A percentile compares a stretch with the other conserved stretches of the same genome.
These are phyloP conservation scores for Trypanosoma lewisi DNA, from an alignment of 208 protist genomes.

Conservation along the genomic window DNA sequence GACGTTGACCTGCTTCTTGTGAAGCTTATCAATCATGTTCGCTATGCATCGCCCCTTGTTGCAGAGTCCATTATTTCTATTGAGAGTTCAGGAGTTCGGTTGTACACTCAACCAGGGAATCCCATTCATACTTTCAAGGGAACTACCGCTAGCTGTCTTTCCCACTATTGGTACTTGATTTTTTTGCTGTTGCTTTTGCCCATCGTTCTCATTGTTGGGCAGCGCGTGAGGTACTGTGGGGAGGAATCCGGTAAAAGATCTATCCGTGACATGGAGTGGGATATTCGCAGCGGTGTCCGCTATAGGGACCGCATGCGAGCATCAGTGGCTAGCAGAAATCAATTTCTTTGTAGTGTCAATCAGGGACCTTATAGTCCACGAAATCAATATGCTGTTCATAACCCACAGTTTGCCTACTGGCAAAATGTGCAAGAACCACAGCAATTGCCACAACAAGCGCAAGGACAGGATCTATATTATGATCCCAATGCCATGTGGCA, in stretches of 20 bases:
- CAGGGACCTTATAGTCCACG: background rate
- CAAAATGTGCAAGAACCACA: background rate
- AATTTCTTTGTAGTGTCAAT: background rate
- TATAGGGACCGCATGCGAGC: constrained; percentile 1
- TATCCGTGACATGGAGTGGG: constrained; percentile 42
- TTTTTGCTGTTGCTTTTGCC: constrained; percentile 77
- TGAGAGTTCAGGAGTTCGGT: constrained; percentile 27
- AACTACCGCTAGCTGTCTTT: constrained; percentile 38
- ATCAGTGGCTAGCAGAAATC: background rate
- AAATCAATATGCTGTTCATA: constrained; percentile 1
- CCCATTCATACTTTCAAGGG: constrained; percentile 27
- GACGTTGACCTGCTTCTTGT: constrained; percentile 31
- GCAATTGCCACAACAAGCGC: background rate
- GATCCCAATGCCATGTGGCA: constrained; percentile 20
- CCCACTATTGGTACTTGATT: constrained; percentile 81
- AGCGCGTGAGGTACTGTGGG: constrained; percentile 55
- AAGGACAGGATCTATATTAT: constrained; percentile 8
- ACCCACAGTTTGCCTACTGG: background rate
- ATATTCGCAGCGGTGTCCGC: constrained; percentile 72
- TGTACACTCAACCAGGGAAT: constrained; percentile 36
- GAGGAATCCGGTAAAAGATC: constrained; percentile 41
- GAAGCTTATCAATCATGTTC: constrained; percentile 38
- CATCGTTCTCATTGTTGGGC: constrained; percentile 49
- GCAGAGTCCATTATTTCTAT: constrained; percentile 47
- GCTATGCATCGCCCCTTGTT: constrained; percentile 45